phyloP scores from a whole-genome alignment of 225 moss, liverwort and hornwort genomes.

The Ulota crispa region DNA sequence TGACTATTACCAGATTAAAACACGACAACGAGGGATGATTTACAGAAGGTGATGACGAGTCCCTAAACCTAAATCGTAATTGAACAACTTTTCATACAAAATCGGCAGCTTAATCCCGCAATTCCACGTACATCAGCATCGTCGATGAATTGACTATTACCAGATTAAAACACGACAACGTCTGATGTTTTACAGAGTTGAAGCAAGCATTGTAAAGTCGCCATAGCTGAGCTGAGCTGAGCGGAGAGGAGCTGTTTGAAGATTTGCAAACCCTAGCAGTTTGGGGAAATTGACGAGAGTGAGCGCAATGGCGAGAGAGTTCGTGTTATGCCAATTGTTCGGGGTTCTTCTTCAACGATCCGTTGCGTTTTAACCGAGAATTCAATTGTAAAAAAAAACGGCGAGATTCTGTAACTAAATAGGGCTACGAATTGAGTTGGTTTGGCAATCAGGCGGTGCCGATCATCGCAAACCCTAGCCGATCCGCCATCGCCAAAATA shows the following conservation, averaged over 20 bases:
- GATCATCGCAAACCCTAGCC: neutral
- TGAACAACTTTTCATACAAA: neutral
- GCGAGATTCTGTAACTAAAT: no score
- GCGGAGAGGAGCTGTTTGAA: neutral
- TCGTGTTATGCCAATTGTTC: neutral
- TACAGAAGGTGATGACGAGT: no score
- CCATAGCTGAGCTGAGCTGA: neutral
- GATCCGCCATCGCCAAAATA: neutral
- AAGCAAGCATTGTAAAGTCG: neutral
- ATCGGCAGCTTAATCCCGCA: neutral
- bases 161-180: neutral
- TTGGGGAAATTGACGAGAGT: neutral
- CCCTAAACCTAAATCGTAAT: neutral
- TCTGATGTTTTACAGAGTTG: no score
- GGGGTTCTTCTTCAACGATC: neutral
- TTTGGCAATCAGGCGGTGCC: neutral
- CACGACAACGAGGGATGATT: no score
- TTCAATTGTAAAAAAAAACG: neutral
- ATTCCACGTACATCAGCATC: neutral
- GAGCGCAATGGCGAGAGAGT: neutral
- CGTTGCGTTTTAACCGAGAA: neutral
- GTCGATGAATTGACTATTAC: neutral
- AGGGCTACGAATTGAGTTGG: no score
- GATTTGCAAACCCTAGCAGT: neutral
- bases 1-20: no score